Base-by-base conservation (phyloP, 176 grass and related monocot species). In the Alopecurus myosuroides region DNA sequence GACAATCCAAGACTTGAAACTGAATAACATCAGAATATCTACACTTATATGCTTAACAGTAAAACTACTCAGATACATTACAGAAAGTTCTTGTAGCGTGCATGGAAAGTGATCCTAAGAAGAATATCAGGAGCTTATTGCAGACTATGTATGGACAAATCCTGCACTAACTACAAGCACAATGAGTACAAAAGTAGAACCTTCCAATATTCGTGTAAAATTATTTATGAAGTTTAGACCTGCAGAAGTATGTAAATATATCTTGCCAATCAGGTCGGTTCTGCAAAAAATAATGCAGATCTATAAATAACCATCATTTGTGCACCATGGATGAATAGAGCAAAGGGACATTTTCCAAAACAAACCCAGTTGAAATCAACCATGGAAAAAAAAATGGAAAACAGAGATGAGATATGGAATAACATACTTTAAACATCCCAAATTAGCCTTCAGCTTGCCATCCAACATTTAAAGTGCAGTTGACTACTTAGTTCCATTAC, bases 191-290 rank as follows among this genome's bases (percentile, higher is more conserved):
- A 51, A 36, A 19, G 10, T 11, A 84, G 63, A 26, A 97, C 95
- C 95, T 98, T 95, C 36, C 67, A 93, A 68, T 82, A 98, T 93
- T 56, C 92, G 95, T 25, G 90, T 98, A 83, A 98, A 95, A 44
- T 98, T 95, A 76, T 98, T 95, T 77, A n/a, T 95, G 93, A 78
- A 98, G 93, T 70, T 98, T 89, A 56, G 91, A 95, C 33, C 95
- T 93, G 29, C 90, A 87, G 53, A 98, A 98, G 77, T 98, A 93
- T 83, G 95, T 91, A 61, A 98, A 73, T 61, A 98, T n/a, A n/a
- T n/a, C n/a, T n/a, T n/a, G n/a, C n/a, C n/a, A n/a, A n/a, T n/a
- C n/a, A n/a, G n/a, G n/a, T n/a, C 89, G 88, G 76, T 98, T 91
- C 92, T 97, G 86, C 70, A 79, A 65, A 61, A n/a, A 45, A 69